Base-by-base conservation (phyloP, 805 yeast genomes). In the Candida sphagnicola region DNA sequence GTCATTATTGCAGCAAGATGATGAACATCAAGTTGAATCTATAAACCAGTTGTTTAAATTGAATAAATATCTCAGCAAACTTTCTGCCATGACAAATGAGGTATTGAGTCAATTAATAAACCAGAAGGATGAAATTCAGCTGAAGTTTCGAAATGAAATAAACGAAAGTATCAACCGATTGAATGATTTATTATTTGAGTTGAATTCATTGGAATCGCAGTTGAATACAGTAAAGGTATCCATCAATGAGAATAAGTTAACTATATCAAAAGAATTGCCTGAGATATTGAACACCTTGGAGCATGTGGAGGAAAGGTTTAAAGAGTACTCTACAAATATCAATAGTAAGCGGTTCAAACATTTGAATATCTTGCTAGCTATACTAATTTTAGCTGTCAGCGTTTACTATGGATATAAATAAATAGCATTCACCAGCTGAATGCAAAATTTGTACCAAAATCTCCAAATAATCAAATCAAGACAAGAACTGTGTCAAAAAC, bases 261-360 rank as follows among this genome's bases (percentile, higher is more conserved):
- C 50, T 2, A 47, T 66, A 46, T 45, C 56, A 23, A 38, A 41
- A n/a, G 57, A 54, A 4, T 46, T 67, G 37, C 45, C 47, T 4
- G 52, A 48, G 11, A 60, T 59, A 42, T 44, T 67, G 34, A 59
- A 58, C 28, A 39, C 57, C 8, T 50, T 68, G 40, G 72, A 67
- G 36, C 42, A 47, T 17, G 49, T 68, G 5, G 57, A 61, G 31
- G 42, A 45, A 12, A 47, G 51, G 33, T 60, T 66, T 33, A 44
- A 46, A 19, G 57, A 56, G 34, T 56, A 62, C 40, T 50, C 64
- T 18, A 48, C 41, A 13, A 42, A 43, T 11, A 48, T 45, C 15
- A 50, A 62, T 31, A 50, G 50, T 19, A 50, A 56, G 28, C 52
- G 67, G 18, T 53, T 63, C 35, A 57, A 55, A 43, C 65, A 62